These are phyloP conservation scores for Stygiomarasmius scandens DNA, from an alignment of 1,284 basidiomycete genomes.

Conservation along the genomic window DNA sequence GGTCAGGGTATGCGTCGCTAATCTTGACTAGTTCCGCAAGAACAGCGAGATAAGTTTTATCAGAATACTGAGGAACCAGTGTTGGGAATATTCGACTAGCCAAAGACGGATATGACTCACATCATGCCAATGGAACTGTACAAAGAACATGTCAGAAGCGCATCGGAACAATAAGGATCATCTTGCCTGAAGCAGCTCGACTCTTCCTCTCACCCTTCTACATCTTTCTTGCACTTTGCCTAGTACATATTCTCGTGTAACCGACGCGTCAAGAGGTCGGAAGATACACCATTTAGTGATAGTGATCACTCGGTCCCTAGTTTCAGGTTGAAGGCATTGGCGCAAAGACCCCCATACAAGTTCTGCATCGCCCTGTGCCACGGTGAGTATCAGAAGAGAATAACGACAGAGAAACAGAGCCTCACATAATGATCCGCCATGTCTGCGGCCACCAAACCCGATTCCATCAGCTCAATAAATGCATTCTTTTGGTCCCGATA, in stretches of 20 bases:
- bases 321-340: slow-evolving; percentile 4
- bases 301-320: slow-evolving; percentile 12
- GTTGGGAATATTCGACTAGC: slow-evolving; percentile 21
- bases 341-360: slow-evolving; percentile 18
- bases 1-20: slow-evolving; percentile 34
- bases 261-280: slow-evolving; percentile 5
- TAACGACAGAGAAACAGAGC: too few species aligned
- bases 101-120: slow-evolving; percentile 6
- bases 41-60: slow-evolving; percentile 56
- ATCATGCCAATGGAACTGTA: slow-evolving; percentile 23
- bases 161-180: neutral
- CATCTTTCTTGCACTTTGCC: slow-evolving; percentile 18
- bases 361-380: slow-evolving; percentile 22
- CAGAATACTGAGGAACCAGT: slow-evolving; percentile 46
- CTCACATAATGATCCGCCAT: slow-evolving; percentile 21
- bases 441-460: slow-evolving; percentile 33
- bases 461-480: slow-evolving; percentile 44
- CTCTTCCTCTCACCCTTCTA: slow-evolving; percentile 15
- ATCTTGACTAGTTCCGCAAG: slow-evolving; percentile 47
- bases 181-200: slow-evolving; percentile 20
- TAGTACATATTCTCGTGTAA: slow-evolving; percentile 15
- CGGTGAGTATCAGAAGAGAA: too few species aligned
- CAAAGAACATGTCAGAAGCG: neutral
- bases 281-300: slow-evolving; percentile 23
- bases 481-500: slow-evolving; percentile 41